Conservation (phyloP, 2,329 filamentous ascomycete species). For the Fusarium camptoceras region DNA sequence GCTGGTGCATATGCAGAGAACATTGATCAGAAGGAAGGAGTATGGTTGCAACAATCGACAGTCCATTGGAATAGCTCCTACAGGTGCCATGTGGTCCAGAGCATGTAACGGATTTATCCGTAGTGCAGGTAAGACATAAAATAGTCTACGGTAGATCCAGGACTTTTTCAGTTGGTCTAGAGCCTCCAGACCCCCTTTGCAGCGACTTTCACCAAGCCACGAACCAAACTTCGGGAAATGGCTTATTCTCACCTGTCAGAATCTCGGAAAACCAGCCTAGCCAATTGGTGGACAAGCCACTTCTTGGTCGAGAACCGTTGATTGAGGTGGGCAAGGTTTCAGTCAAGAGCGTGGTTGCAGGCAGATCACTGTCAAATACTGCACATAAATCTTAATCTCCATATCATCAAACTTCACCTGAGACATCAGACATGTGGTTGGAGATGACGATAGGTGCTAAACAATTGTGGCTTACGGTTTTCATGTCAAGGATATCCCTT, state of each 20-base stretch:
- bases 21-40: neutral
- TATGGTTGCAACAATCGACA: neutral
- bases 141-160: constrained; percentile 15
- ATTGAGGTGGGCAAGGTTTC: constrained; percentile 28
- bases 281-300: constrained; percentile 24
- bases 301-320: constrained; percentile 35
- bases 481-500: constrained; percentile 6
- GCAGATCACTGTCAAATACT: constrained; percentile 28
- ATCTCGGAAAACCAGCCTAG: constrained; percentile 2
- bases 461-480: constrained; percentile 4
- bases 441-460: constrained; percentile 28
- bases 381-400: neutral
- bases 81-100: constrained; percentile 4
- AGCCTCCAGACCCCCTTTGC: constrained; percentile 8
- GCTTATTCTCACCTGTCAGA: constrained; percentile 8
- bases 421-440: constrained; percentile 33
- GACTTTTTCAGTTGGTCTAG: constrained; percentile 2
- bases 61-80: neutral
- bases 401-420: constrained; percentile 36
- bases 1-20: neutral
- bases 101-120: neutral
- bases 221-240: constrained; percentile 24
- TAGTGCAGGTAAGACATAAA: constrained; percentile 1
- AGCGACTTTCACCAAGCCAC: constrained; percentile 37
- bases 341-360: constrained; percentile 36